Percentiles rank a stretch among this genome's conserved stretches.
phyloP scores from a whole-genome alignment of 2,329 filamentous ascomycete genomes.

The Cladophialophora exuberans region DNA sequence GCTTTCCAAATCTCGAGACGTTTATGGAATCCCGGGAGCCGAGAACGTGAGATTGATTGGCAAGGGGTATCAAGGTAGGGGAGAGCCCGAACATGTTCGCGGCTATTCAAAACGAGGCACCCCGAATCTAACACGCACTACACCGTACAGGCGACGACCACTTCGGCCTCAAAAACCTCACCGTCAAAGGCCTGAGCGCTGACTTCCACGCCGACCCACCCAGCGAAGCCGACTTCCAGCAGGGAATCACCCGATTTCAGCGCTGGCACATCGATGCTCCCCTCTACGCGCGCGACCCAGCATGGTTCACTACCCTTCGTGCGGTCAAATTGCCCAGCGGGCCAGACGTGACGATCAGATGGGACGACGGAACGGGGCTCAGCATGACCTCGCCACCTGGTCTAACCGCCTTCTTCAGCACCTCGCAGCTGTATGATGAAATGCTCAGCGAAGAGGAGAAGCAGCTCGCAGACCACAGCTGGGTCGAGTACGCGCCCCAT shows the following conservation, averaged over 20 bases:
- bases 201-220: conserved; percentile 44
- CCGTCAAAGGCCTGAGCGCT: conserved; percentile 39
- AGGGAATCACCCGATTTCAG: conserved; percentile 50
- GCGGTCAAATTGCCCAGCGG: conserved; percentile 44
- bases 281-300: conserved; percentile 46
- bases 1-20: conserved; percentile 41
- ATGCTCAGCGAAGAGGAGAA: conserved; percentile 49
- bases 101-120: not conserved
- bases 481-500: conserved; percentile 52
- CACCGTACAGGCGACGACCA: conserved; percentile 42
- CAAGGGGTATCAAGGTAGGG: conserved; percentile 46
- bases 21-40: conserved; percentile 46
- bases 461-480: conserved; percentile 47
- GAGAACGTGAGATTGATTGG: conserved; percentile 52
- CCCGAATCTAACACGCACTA: not conserved
- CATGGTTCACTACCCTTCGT: conserved; percentile 49
- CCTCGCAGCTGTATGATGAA: conserved; percentile 47
- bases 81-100: not conserved
- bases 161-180: conserved; percentile 47
- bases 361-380: conserved; percentile 49
- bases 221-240: conserved; percentile 41
- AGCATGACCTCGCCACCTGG: conserved; percentile 50
- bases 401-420: conserved; percentile 50
- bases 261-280: conserved; percentile 54
- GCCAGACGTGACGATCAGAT: conserved; percentile 44